phyloP scores from a whole-genome alignment of 306 rosid species.

The Quercus cerris region DNA sequence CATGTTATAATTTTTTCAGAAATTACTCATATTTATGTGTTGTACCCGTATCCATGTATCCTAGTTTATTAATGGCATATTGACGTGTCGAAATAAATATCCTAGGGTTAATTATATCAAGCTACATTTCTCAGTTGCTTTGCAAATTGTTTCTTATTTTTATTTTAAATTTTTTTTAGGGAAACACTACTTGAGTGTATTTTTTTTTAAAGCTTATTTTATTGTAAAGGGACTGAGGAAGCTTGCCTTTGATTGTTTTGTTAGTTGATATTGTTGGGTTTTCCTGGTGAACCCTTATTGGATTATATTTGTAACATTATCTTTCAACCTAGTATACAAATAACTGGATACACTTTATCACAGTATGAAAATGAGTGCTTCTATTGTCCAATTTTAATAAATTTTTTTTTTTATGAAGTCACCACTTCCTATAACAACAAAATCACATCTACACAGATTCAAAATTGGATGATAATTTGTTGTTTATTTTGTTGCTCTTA shows the following conservation, averaged over 20 bases:
- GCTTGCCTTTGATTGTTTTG: neutral
- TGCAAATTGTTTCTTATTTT: neutral
- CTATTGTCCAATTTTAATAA: neutral
- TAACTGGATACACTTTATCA: neutral
- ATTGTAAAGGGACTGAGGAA: neutral
- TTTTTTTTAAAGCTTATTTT: neutral
- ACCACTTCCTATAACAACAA: neutral
- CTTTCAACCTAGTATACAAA: neutral
- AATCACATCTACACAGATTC: neutral
- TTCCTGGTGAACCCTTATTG: no score
- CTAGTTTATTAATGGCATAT: neutral
- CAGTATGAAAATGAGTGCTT: neutral
- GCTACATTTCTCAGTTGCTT: neutral
- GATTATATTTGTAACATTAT: no score
- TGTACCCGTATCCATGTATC: no score
- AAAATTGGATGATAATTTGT: neutral
- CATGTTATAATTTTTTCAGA: no score
- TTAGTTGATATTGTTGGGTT: no score
- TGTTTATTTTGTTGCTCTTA: neutral
- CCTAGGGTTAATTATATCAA: neutral
- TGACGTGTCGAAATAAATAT: neutral
- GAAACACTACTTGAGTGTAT: no score
- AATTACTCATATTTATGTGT: no score
- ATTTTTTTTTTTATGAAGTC: neutral
- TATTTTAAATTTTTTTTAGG: neutral